These are phyloP conservation scores for Biscogniauxia sp. DNA, from an alignment of 2,329 filamentous ascomycete species.

Conservation along the genomic window DNA sequence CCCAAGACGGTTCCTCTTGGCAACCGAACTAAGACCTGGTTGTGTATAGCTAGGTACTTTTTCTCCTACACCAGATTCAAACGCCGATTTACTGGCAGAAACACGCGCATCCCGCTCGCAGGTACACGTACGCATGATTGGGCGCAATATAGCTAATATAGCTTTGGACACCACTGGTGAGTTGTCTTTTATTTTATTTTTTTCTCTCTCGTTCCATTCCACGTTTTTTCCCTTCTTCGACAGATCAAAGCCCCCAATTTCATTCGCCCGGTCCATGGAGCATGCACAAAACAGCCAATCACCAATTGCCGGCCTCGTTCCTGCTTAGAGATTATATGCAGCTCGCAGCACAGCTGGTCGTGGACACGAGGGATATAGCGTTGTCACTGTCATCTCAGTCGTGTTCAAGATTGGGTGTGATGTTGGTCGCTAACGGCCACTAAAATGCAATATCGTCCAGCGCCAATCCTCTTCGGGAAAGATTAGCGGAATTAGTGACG, in stretches of 20 bases:
- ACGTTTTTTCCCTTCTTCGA: not conserved
- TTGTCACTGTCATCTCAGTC: conserved; percentile 13
- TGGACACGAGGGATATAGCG: conserved; percentile 3
- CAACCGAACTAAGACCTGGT: conserved; percentile 4
- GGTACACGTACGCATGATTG: not conserved
- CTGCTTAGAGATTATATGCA: not conserved
- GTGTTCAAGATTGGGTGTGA: not conserved
- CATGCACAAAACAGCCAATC: not conserved
- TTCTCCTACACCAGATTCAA: not conserved
- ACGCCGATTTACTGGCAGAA: not conserved
- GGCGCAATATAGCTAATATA: not conserved
- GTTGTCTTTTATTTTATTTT: not conserved
- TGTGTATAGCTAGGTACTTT: not conserved
- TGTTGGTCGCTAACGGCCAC: conserved; percentile 1
- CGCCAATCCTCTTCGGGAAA: conserved; percentile 14
- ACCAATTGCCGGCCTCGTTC: conserved; percentile 7
- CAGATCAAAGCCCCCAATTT: not conserved
- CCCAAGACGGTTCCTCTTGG: conserved; percentile 6
- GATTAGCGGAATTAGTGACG: conserved; percentile 12
- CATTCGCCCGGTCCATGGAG: not conserved
- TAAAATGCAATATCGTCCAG: conserved; percentile 7
- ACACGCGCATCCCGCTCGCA: not conserved
- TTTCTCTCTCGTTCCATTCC: not conserved
- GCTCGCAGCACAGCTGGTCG: not conserved
- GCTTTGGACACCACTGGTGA: not conserved